Percentiles rank a stretch among this genome's conserved stretches.
Conservation (phyloP, 371 early-diverging fungal genomes). For the Apophysomyces sp. region DNA sequence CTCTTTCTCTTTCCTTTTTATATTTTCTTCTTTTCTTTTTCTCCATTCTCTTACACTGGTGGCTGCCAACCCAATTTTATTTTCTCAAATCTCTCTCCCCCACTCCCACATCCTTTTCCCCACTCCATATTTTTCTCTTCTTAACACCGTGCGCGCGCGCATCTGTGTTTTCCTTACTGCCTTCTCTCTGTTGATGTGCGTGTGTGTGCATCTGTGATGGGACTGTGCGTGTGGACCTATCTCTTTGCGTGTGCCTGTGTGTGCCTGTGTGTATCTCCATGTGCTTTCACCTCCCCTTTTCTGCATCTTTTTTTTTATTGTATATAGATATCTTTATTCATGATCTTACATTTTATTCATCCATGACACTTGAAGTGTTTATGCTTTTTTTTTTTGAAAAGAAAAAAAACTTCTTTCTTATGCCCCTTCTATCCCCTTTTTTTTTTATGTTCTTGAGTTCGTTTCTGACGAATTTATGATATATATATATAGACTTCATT, state of each 20-base stretch:
- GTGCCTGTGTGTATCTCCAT: neutral
- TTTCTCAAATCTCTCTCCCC: conserved; percentile 5
- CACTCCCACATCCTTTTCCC: neutral
- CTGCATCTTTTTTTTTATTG: neutral
- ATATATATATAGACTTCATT: conserved; percentile 3
- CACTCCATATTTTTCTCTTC: neutral
- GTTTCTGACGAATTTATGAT: neutral
- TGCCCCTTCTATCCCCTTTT: neutral
- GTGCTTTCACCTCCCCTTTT: neutral
- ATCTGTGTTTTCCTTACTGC: neutral
- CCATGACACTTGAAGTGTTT: neutral
- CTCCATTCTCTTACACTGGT: neutral
- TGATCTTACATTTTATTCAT: conserved; percentile 2
- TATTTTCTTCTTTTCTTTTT: neutral
- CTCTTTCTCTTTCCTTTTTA: neutral
- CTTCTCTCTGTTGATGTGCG: too few species aligned
- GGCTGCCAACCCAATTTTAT: neutral
- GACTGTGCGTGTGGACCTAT: too few species aligned
- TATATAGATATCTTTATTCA: conserved; percentile 1
- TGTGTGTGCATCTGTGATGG: too few species aligned
- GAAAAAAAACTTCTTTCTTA: neutral
- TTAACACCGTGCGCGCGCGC: conserved; percentile 1
- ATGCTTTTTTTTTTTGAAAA: neutral
- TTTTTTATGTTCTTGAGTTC: conserved; percentile 2
- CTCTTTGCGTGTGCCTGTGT: too few species aligned